Evolutionary conservation across 441 rosid genomes (phyloP), one percentile per base, ranked within the genome.

Genomic region (Pelargonium citronellum): DNA sequence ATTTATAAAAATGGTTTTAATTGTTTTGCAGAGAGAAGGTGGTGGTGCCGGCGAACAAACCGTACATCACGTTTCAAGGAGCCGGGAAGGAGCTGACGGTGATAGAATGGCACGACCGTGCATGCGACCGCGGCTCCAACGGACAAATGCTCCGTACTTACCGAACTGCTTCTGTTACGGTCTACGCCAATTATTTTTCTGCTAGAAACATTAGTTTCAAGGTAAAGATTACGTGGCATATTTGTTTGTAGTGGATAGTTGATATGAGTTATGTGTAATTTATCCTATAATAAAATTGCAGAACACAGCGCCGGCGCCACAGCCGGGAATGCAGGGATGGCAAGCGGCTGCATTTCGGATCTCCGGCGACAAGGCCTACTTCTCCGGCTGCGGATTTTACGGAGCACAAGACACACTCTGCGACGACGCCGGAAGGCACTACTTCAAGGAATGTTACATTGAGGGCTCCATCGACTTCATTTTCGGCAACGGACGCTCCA

Each of bases 381-480:
- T 93, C 73, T 87, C 83, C 37, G 81, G 89, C 0, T 93, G 97
- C 75, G 97, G 98, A 60, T 85, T 93, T 75, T 89, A 75, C 58
- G 92, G 97, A 65, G 87, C 91, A 10, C 98, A 93, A 82, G 96
- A 93, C 77, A 93, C 98, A 0, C 91, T 91, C 69, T 79, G 78
- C 76, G 98, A 93, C 66, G 86, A 88, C 70, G 71, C 43, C 5
- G 98, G 97, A 7, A 83, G 84, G 51, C 98, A 93, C 73, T 93
- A 83, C 71, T 93, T 79, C 75, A 83, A 78, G 72, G 86, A 81
- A 13, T 91, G 96, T 51, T 88, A 87, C 79, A 86, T 93, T 1
- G 86, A 91, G 80, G 96, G 96, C 30, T 91, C 97, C 16, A 88
- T 89, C 41, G 96, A 91, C 75, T 89, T 93, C 77, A 91, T 89